These are phyloP conservation scores for Fusarium tricinctum DNA, from an alignment of 2,329 filamentous ascomycete species.

Conservation along the genomic window DNA sequence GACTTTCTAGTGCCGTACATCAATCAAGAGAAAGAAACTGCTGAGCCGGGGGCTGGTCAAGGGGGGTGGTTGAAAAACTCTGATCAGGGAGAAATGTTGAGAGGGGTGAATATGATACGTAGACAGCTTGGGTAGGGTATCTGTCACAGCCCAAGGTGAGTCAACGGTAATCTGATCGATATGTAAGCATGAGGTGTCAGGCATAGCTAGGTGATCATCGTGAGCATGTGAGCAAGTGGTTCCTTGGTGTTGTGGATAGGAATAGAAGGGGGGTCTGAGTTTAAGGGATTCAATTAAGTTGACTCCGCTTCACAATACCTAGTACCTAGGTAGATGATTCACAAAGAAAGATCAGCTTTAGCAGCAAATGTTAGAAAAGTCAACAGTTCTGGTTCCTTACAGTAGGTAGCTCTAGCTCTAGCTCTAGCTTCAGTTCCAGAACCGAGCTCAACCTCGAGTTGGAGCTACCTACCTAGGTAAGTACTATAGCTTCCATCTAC, in stretches of 20 bases:
- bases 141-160: slow-evolving; percentile 5
- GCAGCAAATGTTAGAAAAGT: neutral
- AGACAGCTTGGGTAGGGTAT: neutral
- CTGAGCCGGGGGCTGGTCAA: slow-evolving; percentile 4
- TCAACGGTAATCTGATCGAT: slow-evolving; percentile 7
- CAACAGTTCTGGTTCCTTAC: neutral
- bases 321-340: too few relatives aligned
- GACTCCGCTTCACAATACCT: too few relatives aligned
- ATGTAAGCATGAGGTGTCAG: neutral
- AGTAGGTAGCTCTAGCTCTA: too few relatives aligned
- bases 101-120: slow-evolving; percentile 3
- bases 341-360: neutral
- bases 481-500: too few relatives aligned
- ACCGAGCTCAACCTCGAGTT: too few relatives aligned
- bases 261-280: neutral
- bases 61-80: slow-evolving; percentile 1
- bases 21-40: slow-evolving; percentile 1
- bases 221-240: neutral
- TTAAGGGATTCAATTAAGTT: too few relatives aligned
- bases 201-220: too few relatives aligned
- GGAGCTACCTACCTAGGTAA: too few relatives aligned
- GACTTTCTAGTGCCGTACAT: slow-evolving; percentile 16
- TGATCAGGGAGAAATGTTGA: neutral
- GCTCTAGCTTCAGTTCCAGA: neutral
- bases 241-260: slow-evolving; percentile 22